A percentile compares a stretch with the other conserved stretches of the same genome.
Conservation (phyloP, 2,329 filamentous ascomycete species). For the Aspergillus novoparasiticus region DNA sequence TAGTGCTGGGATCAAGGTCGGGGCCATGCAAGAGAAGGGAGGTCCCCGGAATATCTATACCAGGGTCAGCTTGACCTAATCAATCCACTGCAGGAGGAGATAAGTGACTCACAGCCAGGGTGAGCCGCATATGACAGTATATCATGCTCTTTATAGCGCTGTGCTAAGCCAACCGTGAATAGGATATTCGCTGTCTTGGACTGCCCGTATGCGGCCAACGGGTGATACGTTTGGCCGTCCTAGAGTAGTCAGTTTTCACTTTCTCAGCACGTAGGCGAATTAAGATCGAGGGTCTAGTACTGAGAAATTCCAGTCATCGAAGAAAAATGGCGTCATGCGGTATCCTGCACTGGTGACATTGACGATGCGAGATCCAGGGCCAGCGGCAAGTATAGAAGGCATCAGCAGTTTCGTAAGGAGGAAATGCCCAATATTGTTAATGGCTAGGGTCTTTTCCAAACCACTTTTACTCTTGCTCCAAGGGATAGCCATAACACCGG, state of each 20-base stretch:
- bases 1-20: too few relatives aligned
- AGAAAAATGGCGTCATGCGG: conserved; percentile 29
- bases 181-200: conserved; percentile 51
- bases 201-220: conserved; percentile 46
- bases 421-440: conserved; percentile 40
- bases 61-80: too few relatives aligned
- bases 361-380: conserved; percentile 15
- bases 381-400: conserved; percentile 24
- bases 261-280: too few relatives aligned
- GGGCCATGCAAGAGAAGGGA: too few relatives aligned
- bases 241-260: background rate
- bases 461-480: conserved; percentile 30
- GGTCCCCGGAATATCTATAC: too few relatives aligned
- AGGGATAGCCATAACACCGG: conserved; percentile 34
- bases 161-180: conserved; percentile 32
- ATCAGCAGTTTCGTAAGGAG: conserved; percentile 36
- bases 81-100: too few relatives aligned
- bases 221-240: conserved; percentile 29
- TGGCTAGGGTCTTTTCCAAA: conserved; percentile 37
- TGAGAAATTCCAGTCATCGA: conserved; percentile 32
- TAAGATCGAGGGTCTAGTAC: too few relatives aligned
- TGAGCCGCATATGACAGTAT: too few relatives aligned
- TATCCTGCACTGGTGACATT: conserved; percentile 26
- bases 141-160: background rate
- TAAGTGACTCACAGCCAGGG: too few relatives aligned